These are phyloP conservation scores for Talaromyces sp. DNA, from an alignment of 2,329 filamentous ascomycete species.

Conservation along the genomic window DNA sequence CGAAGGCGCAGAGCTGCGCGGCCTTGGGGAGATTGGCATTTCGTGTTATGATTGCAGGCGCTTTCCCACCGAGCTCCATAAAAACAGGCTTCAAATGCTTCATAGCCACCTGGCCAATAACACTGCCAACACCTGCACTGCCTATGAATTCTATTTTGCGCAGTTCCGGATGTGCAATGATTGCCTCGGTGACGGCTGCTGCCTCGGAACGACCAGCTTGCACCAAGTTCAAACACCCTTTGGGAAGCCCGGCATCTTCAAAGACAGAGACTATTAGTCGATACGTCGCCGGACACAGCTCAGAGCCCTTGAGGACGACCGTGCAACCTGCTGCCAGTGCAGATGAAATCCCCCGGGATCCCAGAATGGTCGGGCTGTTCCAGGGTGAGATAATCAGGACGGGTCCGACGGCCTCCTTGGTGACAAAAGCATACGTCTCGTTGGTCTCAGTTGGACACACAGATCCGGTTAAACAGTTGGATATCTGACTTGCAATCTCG, in stretches of 20 bases:
- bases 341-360: conserved; percentile 19
- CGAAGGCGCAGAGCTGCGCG: conserved; percentile 37
- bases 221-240: conserved; percentile 38
- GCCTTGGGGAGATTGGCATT: conserved; percentile 44
- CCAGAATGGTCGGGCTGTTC: conserved; percentile 17
- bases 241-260: conserved; percentile 39
- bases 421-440: conserved; percentile 23
- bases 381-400: conserved; percentile 3
- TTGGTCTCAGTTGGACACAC: conserved; percentile 22
- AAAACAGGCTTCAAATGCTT: conserved; percentile 42
- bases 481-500: conserved; percentile 4
- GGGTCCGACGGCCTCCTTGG: conserved; percentile 4
- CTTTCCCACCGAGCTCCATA: conserved; percentile 48
- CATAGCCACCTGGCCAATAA: conserved; percentile 34
- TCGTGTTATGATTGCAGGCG: conserved; percentile 37
- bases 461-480: conserved; percentile 15
- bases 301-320: conserved; percentile 24
- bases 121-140: conserved; percentile 38
- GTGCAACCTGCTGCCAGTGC: conserved; percentile 16
- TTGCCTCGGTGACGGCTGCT: conserved; percentile 25
- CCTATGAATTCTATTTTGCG: conserved; percentile 45
- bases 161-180: conserved; percentile 35
- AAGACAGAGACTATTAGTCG: conserved; percentile 31
- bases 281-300: conserved; percentile 27
- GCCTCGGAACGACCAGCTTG: conserved; percentile 28